A percentile compares a stretch with the other conserved stretches of the same genome.
These are phyloP conservation scores for Podospora comata DNA, from an alignment of 495 filamentous ascomycete species.

Conservation along the genomic window DNA sequence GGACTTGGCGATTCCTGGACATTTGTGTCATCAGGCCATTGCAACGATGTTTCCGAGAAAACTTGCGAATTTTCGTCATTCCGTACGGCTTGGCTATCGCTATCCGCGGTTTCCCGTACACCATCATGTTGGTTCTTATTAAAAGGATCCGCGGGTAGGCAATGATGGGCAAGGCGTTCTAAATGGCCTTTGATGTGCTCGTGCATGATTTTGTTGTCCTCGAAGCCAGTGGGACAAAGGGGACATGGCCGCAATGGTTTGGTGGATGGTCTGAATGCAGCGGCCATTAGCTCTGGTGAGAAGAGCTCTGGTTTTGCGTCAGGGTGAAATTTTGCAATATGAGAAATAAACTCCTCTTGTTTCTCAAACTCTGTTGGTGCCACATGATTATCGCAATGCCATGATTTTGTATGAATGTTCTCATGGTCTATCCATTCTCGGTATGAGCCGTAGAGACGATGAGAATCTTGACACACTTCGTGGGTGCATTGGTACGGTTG, in stretches of 20 bases:
- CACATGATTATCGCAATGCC: neutral
- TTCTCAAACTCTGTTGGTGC: neutral
- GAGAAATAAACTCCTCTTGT: neutral
- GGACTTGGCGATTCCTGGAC: neutral
- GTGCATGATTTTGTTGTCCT: neutral
- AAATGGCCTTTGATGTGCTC: neutral
- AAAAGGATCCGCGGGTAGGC: neutral
- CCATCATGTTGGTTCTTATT: neutral
- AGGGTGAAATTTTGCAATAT: neutral
- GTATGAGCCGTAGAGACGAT: slow-evolving; percentile 27
- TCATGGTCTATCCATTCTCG: slow-evolving; percentile 36
- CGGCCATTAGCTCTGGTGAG: slow-evolving; percentile 1
- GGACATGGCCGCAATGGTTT: neutral
- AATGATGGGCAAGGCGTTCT: neutral
- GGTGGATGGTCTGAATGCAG: neutral
- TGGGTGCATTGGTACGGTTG: slow-evolving; percentile 35
- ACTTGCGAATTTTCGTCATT: neutral
- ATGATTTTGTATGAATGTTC: slow-evolving; percentile 9
- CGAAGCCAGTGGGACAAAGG: neutral
- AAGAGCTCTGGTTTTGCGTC: neutral
- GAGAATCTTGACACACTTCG: slow-evolving; percentile 23
- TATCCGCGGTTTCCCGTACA: neutral
- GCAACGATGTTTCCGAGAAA: neutral
- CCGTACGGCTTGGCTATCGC: neutral
- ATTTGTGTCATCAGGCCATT: neutral